A percentile compares a stretch with the other conserved stretches of the same genome.
phyloP scores from a whole-genome alignment of 2,329 filamentous ascomycete genomes.

The Colletotrichum sansevieriae region DNA sequence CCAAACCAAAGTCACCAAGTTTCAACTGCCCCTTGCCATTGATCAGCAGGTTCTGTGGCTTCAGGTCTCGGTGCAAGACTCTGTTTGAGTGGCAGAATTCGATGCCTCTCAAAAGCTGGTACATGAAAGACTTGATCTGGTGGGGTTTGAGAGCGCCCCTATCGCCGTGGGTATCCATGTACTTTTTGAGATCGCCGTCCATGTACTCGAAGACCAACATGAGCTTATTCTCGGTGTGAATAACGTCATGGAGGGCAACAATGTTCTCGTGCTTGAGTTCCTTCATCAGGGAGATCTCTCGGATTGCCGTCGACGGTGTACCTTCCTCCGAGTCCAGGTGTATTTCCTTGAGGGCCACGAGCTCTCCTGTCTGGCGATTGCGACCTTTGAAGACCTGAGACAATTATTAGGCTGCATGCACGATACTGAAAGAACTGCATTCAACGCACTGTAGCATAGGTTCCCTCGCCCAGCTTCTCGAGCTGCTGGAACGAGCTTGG shows the following conservation, averaged over 20 bases:
- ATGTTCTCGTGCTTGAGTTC: conserved; percentile 99
- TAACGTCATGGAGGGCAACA: conserved; percentile 96
- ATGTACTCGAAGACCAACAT: conserved; percentile 99
- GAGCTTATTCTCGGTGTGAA: conserved; percentile 99
- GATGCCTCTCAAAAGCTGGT: conserved; percentile 93
- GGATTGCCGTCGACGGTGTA: conserved; percentile 95
- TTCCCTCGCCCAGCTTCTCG: conserved; percentile 98
- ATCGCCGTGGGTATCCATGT: conserved; percentile 96
- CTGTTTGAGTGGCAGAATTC: conserved; percentile 98
- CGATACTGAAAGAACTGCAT: background rate
- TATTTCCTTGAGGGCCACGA: conserved; percentile 98
- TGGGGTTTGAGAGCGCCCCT: conserved; percentile 87
- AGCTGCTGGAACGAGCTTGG: conserved; percentile 99
- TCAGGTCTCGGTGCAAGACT: conserved; percentile 94
- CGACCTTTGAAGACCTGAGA: conserved; percentile 95
- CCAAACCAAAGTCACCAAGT: conserved; percentile 93
- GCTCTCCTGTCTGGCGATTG: conserved; percentile 95
- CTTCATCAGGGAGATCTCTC: conserved; percentile 99
- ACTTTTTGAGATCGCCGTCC: conserved; percentile 98
- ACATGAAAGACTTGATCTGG: conserved; percentile 99
- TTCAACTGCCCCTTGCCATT: conserved; percentile 92
- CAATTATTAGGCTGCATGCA: background rate
- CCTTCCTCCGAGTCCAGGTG: conserved; percentile 99
- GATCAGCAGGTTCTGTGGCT: conserved; percentile 96
- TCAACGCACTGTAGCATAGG: conserved; percentile 89